Evolutionary conservation across 257 asterid genomes (phyloP), one percentile per base, ranked within the genome.

Genomic region (Capsicum pubescens): DNA sequence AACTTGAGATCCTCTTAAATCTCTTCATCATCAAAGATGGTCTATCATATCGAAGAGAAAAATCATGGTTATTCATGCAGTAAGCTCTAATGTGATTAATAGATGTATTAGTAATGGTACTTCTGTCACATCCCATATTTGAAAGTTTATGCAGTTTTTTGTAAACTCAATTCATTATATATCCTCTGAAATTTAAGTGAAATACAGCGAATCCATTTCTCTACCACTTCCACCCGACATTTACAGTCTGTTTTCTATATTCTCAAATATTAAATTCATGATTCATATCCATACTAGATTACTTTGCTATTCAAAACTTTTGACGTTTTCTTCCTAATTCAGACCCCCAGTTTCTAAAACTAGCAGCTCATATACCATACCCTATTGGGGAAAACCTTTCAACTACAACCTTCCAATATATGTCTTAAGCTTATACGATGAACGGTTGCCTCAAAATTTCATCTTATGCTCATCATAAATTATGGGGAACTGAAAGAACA

Each of bases 31-130:
- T 67, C 74, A 35, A 35, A 35, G 50, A 67, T 67, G 50, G 19
- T 14, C 21, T 14, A 67, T n/a, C 74, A 67, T 67, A 67, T 35
- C 1, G 50, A 67, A 67, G 74, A 67, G 74, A 35, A 6, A 9
- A 67, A 14, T 67, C 74, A 67, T 67, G 50, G 74, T 67, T 35
- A 39, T 67, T 67, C 50, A 35, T 67, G 74, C 19, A 35, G 74
- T 13, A 67, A 35, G 74, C 74, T 35, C 12, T 35, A 19, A 67
- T 48, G 35, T 67, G 35, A 13, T 67, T 67, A 67, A 35, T 50
- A 67, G 48, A 66, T 17, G 10, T 66, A n/a, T 32, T 67, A 13
- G 50, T 67, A 26, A 48, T 21, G 36, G 36, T 66, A 66, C 48
- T 66, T 32, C 2, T 7, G 46, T 66, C 72, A 32, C 48, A 12